Evolutionary conservation across 192 early-diverging fungal species (phyloP).

Genomic region (Mycoemilia scoparia): DNA sequence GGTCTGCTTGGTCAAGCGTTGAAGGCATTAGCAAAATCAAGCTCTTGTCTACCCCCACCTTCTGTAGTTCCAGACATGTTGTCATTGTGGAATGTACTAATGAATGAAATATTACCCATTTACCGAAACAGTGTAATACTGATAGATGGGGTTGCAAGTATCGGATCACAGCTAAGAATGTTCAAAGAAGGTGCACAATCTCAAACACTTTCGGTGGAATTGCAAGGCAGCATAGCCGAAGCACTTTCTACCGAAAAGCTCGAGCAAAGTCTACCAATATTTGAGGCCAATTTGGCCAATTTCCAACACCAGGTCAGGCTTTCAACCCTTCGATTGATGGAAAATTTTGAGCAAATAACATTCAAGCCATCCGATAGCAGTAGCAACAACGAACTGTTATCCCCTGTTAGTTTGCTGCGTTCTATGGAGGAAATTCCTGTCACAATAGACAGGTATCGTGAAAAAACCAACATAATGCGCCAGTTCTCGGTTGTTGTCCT

Average conservation of each 20-base stretch:
- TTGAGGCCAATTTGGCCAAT: conserved; percentile 19
- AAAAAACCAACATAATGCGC: conserved; percentile 60
- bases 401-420: conserved; percentile 25
- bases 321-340: conserved; percentile 44
- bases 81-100: too few relatives aligned
- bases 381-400: conserved; percentile 5
- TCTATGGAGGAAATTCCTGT: conserved; percentile 49
- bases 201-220: too few relatives aligned
- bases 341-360: conserved; percentile 43
- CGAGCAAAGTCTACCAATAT: conserved; percentile 4
- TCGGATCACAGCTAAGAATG: too few relatives aligned
- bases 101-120: too few relatives aligned
- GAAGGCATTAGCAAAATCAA: too few relatives aligned
- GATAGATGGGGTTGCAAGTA: too few relatives aligned
- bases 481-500: conserved; percentile 43
- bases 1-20: too few relatives aligned
- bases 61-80: too few relatives aligned
- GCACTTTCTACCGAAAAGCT: conserved; percentile 13
- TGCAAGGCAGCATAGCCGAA: too few relatives aligned
- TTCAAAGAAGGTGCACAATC: too few relatives aligned
- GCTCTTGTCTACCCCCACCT: too few relatives aligned
- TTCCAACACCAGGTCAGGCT: conserved; percentile 33
- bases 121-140: too few relatives aligned
- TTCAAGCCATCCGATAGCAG: conserved; percentile 12
- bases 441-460: conserved; percentile 48